These are phyloP conservation scores for Phyllosticta citrichinensis DNA, from an alignment of 2,329 filamentous ascomycete genomes.

Conservation along the genomic window DNA sequence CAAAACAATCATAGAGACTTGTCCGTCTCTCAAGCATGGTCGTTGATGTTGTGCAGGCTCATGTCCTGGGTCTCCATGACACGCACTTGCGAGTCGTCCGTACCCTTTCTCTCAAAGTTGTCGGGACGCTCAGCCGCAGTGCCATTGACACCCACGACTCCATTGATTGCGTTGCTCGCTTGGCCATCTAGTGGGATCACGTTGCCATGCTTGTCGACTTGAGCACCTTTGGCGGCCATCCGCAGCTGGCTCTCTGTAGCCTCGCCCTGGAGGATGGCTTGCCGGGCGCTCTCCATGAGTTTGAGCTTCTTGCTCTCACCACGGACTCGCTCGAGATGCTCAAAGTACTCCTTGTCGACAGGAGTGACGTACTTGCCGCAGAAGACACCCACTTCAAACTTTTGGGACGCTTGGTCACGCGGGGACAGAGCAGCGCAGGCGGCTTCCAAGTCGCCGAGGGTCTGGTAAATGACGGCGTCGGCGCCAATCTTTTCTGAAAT, in stretches of 20 bases:
- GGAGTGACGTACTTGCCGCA: slow-evolving; percentile 77
- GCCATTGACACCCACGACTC: slow-evolving; percentile 14
- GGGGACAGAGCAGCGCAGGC: slow-evolving; percentile 66
- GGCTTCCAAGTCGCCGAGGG: slow-evolving; percentile 66
- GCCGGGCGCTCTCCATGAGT: slow-evolving; percentile 52
- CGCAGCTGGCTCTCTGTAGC: slow-evolving; percentile 51
- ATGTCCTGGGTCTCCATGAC: slow-evolving; percentile 47
- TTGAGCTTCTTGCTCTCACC: slow-evolving; percentile 61
- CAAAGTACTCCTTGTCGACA: slow-evolving; percentile 71
- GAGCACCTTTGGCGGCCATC: slow-evolving; percentile 52
- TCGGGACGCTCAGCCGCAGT: slow-evolving; percentile 11
- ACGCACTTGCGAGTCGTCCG: slow-evolving; percentile 30
- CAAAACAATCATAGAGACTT: neutral
- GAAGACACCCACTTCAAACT: slow-evolving; percentile 89
- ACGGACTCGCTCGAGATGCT: slow-evolving; percentile 62
- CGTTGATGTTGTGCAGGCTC: slow-evolving; percentile 47
- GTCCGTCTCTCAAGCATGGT: slow-evolving; percentile 16
- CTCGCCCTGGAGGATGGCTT: slow-evolving; percentile 53
- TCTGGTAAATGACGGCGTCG: slow-evolving; percentile 68
- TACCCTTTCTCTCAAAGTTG: slow-evolving; percentile 18
- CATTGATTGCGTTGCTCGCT: slow-evolving; percentile 15
- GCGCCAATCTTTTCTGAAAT: slow-evolving; percentile 62
- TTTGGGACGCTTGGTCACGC: slow-evolving; percentile 43
- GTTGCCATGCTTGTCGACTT: slow-evolving; percentile 46
- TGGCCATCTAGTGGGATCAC: slow-evolving; percentile 40